Evolutionary conservation across 441 rosid species (phyloP), one percentile per base, ranked within the genome.

Genomic region (Arabidopsis hybrid): DNA sequence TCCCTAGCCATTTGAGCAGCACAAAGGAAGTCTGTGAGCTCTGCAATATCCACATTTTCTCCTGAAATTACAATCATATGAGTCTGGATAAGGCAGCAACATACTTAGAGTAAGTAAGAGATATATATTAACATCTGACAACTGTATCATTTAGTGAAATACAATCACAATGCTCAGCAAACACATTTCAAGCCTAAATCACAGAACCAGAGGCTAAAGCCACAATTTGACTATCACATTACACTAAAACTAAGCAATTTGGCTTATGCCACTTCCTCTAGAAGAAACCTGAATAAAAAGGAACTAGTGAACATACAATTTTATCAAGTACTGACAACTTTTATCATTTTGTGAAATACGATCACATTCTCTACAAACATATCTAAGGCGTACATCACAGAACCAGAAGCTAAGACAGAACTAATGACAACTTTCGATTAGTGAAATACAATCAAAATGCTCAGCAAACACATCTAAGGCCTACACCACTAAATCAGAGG

Each of bases 1-100:
- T 70, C 86, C 78, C 84, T 86, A 36, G 95, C 86, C 82, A 87
- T 78, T 74, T 85, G 91, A 81, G 97, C 93, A 60, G 96, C 97
- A 81, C 78, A 81, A 16, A 95, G 88, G 77, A 89, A 95, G 80
- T 92, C 98, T 3, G 89, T 81, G 71, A 95, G 76, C 72, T 86
- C 96, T 3, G 73, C 80, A 29, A 88, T 64, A 21, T 90, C 71
- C 67, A 92, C 87, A 45, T 84, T 73, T 7, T 83, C 79, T 62
- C 98, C 98, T 95, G 86, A 75, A 84, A 80, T 47, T 71, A 72
- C 35, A 18, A 18, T 67, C 57, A 40, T 21, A 34, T 8, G 55
- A 47, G 35, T 10, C 39, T 31, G 32, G 60, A 14, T 73, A 43
- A 65, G 56, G 43, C 1, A 29, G 47, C 39, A 63, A 6, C 55